phyloP scores from a whole-genome alignment of 108 stramenopile species.

The Aurantiochytrium sp. region DNA sequence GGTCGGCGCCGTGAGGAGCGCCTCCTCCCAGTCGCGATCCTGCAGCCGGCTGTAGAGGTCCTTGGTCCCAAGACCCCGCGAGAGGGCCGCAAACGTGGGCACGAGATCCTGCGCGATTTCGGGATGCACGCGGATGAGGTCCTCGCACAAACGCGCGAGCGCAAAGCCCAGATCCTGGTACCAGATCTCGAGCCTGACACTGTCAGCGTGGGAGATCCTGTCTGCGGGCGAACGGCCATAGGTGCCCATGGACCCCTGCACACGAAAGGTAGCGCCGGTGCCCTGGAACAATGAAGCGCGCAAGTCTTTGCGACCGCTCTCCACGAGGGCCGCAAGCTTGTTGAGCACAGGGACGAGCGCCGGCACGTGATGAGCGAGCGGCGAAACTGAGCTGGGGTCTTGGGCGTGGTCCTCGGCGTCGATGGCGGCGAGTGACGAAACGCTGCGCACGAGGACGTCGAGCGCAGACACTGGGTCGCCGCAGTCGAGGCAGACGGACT shows the following conservation, averaged over 20 bases:
- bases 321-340: not conserved
- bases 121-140: not conserved
- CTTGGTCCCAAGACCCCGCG: not conserved
- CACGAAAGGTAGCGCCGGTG: not conserved
- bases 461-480: not conserved
- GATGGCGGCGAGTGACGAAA: not conserved
- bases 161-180: not conserved
- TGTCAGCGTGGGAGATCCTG: not conserved
- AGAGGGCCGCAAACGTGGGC: not conserved
- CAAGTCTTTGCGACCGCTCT: not conserved
- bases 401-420: not conserved
- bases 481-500: not conserved
- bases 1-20: not conserved
- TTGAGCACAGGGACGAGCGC: not conserved
- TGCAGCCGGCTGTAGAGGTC: not conserved
- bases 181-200: not conserved
- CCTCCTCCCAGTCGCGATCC: constrained; percentile 7
- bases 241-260: not conserved
- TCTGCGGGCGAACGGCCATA: not conserved
- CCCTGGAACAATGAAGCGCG: not conserved
- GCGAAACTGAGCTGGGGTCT: not conserved
- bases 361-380: not conserved
- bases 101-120: not conserved
- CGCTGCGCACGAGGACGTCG: not conserved
- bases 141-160: not conserved